Conservation (phyloP, 1,139 yeast genomes). For the Magnusiomyces paraingens region DNA sequence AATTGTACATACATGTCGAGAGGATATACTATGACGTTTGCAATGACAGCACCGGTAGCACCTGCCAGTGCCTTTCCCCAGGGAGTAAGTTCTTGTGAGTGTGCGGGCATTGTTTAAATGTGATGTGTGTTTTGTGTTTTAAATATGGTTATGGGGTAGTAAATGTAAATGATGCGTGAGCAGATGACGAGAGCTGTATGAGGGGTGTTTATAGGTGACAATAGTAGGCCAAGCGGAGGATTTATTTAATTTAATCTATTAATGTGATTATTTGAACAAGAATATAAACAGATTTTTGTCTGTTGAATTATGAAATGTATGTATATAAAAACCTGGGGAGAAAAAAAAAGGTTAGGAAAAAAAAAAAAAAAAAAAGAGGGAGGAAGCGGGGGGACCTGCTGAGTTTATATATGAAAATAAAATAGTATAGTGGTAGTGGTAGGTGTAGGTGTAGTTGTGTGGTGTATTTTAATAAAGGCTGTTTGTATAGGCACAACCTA, state of each 20-base stretch:
- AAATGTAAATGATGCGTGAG: background rate
- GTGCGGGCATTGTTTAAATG: constrained; percentile 19
- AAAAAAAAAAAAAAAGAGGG: no score
- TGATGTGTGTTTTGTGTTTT: background rate
- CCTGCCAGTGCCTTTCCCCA: constrained; percentile 80
- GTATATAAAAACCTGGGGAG: background rate
- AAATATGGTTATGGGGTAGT: background rate
- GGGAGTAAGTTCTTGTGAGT: constrained; percentile 33
- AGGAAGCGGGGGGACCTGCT: no score
- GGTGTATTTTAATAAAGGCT: no score
- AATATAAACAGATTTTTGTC: no score
- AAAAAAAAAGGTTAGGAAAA: background rate
- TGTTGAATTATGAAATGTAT: background rate
- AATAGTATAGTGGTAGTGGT: no score
- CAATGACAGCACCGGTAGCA: constrained; percentile 75
- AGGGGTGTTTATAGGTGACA: background rate
- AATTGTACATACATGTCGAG: constrained; percentile 49
- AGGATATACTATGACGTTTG: constrained; percentile 85
- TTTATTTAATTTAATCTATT: no score
- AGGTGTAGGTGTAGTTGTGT: no score
- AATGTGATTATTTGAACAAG: no score
- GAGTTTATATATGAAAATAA: no score
- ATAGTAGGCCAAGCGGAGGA: no score
- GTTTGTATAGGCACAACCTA: no score
- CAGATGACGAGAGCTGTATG: background rate